phyloP scores from a whole-genome alignment of 2,329 filamentous ascomycete species.

The Hyphodiscus sp. region DNA sequence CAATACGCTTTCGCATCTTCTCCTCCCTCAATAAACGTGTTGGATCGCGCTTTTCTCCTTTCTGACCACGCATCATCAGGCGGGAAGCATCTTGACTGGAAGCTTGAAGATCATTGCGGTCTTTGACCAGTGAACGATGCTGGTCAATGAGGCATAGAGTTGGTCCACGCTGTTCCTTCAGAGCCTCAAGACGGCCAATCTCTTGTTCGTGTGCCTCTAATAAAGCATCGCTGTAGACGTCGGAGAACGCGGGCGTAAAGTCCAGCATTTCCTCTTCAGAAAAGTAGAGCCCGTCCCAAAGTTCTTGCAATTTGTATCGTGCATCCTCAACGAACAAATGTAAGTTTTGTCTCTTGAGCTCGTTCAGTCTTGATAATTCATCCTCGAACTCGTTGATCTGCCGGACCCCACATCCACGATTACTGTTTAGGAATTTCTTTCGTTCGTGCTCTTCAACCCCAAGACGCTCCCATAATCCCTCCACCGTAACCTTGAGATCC shows the following conservation, averaged over 20 bases:
- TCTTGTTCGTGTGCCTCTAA: conserved; percentile 93
- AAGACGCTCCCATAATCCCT: conserved; percentile 82
- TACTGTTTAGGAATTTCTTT: conserved; percentile 77
- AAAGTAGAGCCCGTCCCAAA: conserved; percentile 92
- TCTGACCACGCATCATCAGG: conserved; percentile 82
- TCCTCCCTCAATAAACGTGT: conserved; percentile 91
- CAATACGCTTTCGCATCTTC: conserved; percentile 96
- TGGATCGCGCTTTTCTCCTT: conserved; percentile 90
- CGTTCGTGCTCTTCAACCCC: conserved; percentile 76
- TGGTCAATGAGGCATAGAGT: conserved; percentile 76
- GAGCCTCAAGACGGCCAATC: conserved; percentile 69
- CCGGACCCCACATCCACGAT: conserved; percentile 83
- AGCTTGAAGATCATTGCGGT: conserved; percentile 79
- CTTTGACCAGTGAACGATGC: conserved; percentile 74
- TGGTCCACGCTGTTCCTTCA: conserved; percentile 83
- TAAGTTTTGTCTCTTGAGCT: conserved; percentile 90
- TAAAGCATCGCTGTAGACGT: conserved; percentile 93
- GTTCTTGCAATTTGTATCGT: conserved; percentile 79
- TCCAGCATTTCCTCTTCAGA: conserved; percentile 98
- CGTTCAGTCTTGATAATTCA: conserved; percentile 77
- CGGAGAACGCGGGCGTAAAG: conserved; percentile 93
- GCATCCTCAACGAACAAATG: conserved; percentile 96
- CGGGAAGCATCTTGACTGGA: conserved; percentile 94
- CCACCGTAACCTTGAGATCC: conserved; percentile 72
- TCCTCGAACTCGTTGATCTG: conserved; percentile 96